phyloP scores from a whole-genome alignment of 108 stramenopile genomes.

The Skeletonema menzelii region DNA sequence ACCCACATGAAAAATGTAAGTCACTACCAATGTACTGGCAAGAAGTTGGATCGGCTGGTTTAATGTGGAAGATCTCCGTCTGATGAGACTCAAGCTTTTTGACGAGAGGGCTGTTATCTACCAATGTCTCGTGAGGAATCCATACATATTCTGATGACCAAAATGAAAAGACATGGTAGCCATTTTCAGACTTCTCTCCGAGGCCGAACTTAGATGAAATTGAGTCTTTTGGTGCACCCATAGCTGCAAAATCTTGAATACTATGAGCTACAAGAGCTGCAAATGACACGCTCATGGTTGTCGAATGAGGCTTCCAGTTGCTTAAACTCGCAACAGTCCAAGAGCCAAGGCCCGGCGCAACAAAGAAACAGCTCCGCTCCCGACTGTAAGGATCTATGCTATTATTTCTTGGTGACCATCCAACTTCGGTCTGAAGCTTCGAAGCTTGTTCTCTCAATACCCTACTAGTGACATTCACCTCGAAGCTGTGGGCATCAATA shows the following conservation, averaged over 20 bases:
- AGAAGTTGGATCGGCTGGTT: constrained; percentile 65
- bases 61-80: constrained; percentile 86
- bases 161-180: constrained; percentile 85
- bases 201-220: constrained; percentile 1
- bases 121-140: constrained; percentile 54
- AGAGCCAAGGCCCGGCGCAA: constrained; percentile 79
- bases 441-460: constrained; percentile 28
- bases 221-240: constrained; percentile 9
- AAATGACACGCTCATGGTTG: constrained; percentile 42
- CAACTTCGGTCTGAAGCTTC: constrained; percentile 34
- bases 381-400: constrained; percentile 57
- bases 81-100: constrained; percentile 70
- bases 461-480: constrained; percentile 1
- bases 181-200: constrained; percentile 42
- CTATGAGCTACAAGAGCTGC: constrained; percentile 40
- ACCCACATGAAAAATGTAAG: constrained; percentile 90
- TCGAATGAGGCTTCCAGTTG: constrained; percentile 76
- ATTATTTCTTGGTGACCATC: constrained; percentile 26
- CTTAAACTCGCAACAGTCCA: constrained; percentile 86
- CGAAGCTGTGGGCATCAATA: neutral
- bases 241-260: constrained; percentile 40
- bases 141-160: constrained; percentile 85
- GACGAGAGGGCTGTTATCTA: constrained; percentile 53
- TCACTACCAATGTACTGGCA: constrained; percentile 91
- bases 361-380: constrained; percentile 76